Evolutionary conservation across 352 stramenopile species (phyloP), one percentile per base, ranked within the genome.

Genomic region (Pythium phragmiticola): DNA sequence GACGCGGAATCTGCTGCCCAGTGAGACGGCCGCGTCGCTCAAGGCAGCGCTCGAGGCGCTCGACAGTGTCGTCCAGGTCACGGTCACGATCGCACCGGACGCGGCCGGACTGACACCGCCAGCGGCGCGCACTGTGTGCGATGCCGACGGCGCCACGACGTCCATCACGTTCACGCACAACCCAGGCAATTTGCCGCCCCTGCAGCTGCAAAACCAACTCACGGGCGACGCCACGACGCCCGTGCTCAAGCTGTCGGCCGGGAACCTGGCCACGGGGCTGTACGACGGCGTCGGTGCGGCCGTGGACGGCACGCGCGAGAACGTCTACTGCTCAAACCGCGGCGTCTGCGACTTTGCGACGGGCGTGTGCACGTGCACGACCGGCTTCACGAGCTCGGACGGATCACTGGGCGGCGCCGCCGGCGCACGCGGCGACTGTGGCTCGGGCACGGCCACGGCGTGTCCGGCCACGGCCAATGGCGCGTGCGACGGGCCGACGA

Each of bases 261-360:
- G 48, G 7, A 46, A 46, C 21, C 48, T 55, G 3, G 41, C 47
- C 14, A 4, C 49, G 2, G 66, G 45, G 0, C 12, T 62, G 7
- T 68, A 67, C 48, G 63, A 60, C 21, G 45, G 23, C 7, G 23
- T 56, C 1, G 37, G n/a, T 2, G 45, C 59, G 16, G 50, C 57
- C 13, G 68, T 66, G 13, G 57, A 72, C 21, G 83, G 83, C 19
- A 89, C 74, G 0, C 77, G 76, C 3, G 80, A 88, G 42, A 74
- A 83, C 42, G 65, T 53, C 5, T 76, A 95, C 68, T 98, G 94
- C 69, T 93, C 88, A 0, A 97, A 98, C 66, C 77, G 74, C 36
- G 87, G 88, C 19, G 39, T 57, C 2, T 96, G 87, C 33, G 75
- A 95, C 37, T 68, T 75, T 21, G 63, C 39, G 12, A 80, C 72